These are phyloP conservation scores for Sicyos baderoa DNA, from an alignment of 306 rosid genomes.

Conservation along the genomic window DNA sequence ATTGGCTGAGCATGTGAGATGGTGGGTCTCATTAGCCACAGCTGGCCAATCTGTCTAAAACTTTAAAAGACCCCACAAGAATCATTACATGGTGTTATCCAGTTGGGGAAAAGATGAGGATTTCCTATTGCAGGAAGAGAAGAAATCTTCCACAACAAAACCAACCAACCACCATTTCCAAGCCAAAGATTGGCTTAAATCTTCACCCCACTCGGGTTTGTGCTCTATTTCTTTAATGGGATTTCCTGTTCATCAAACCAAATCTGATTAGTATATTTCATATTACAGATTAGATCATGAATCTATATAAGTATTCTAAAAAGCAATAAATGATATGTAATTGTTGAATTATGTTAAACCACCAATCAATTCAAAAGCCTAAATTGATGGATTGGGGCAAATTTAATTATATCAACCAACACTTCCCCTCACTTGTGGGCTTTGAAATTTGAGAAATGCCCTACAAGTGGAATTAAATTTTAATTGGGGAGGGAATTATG, in stretches of 20 bases:
- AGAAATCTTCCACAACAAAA: not conserved
- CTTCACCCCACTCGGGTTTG: conserved; percentile 4
- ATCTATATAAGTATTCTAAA: not conserved
- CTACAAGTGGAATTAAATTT: too few relatives aligned
- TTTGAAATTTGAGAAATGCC: too few relatives aligned
- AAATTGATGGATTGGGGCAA: too few relatives aligned
- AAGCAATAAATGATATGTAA: conserved; percentile 4
- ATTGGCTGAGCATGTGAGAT: conserved; percentile 57
- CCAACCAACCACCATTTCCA: conserved; percentile 32
- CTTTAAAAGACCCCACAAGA: conserved; percentile 37
- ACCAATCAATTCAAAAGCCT: too few relatives aligned
- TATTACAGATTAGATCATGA: not conserved
- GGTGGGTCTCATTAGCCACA: conserved; percentile 47
- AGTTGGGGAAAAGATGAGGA: conserved; percentile 36
- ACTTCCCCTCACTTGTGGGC: too few relatives aligned
- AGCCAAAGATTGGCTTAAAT: conserved; percentile 15
- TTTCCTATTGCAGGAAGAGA: conserved; percentile 17
- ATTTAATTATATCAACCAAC: too few relatives aligned
- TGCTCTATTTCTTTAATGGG: conserved; percentile 3
- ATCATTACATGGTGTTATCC: conserved; percentile 55
- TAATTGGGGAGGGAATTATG: too few relatives aligned
- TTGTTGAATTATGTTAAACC: too few relatives aligned
- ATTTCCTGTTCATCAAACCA: conserved; percentile 5
- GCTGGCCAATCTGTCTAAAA: conserved; percentile 55
- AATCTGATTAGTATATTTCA: not conserved